Evolutionary conservation across 768 basidiomycete genomes (phyloP), one percentile per base, ranked within the genome.

Genomic region (Pleurotus eryngii): DNA sequence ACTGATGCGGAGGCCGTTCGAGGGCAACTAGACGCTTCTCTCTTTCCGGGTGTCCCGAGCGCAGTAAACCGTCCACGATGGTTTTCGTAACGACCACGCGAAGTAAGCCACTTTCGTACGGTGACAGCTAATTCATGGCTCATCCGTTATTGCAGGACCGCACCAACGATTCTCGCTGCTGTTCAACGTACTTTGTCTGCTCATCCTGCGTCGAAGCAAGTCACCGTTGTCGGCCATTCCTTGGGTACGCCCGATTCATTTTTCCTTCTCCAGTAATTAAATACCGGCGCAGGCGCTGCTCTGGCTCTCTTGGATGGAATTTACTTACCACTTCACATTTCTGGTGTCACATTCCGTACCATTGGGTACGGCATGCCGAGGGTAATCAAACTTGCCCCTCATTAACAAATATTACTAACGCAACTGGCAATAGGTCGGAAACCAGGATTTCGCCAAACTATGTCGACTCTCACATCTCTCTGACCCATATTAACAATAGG

Each of bases 401-500:
- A 26, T 64, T 66, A 27, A 6, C 48, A 15, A 14, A 35, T 53
- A 46, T 8, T 20, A 56, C n/a, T 27, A 30, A 53, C 26, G 40
- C 58, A 8, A 15, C 7, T 14, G 26, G 35, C 3, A 46, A 7
- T 35, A 78, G 77, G 77, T 78, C 27, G 84, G 86, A 11, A 86
- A 87, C 66, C 77, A 79, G 63, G 81, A 73, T 1, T 89, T 86
- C 59, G 85, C 84, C 0, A 60, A 60, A 84, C 63, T 84, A 82
- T 60, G 79, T 86, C 47, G 84, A 86, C 59, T 70, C 76, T 4
- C 68, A 81, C 50, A 57, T 51, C 45, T 54, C 69, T 9, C 61
- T 87, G 48, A 83, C 79, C 1, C 85, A 82, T 63, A 80, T 89
- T 60, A 87, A 84, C 64, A 87, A 89, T 70, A 75, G 67, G 76